phyloP scores from a whole-genome alignment of 495 filamentous ascomycete genomes.

The Penicillium salamii region DNA sequence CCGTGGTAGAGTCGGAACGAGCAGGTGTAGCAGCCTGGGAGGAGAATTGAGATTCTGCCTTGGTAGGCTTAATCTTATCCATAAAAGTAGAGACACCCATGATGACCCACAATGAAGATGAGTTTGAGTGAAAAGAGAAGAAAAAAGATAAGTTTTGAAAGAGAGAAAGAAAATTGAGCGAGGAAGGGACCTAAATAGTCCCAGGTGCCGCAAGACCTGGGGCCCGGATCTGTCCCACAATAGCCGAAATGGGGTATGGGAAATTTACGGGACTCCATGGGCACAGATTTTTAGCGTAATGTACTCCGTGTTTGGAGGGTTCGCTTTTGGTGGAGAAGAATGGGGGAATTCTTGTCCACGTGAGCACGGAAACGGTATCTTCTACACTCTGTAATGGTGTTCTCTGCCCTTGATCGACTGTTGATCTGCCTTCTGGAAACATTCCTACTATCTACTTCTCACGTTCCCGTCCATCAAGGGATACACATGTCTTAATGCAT shows the following conservation, averaged over 20 bases:
- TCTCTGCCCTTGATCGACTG: too few relatives aligned
- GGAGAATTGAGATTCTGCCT: slow-evolving; percentile 27
- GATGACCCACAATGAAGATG: slow-evolving; percentile 12
- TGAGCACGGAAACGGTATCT: slow-evolving; percentile 1
- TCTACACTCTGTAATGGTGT: not conserved
- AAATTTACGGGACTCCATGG: slow-evolving; percentile 27
- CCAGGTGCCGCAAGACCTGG: slow-evolving; percentile 13
- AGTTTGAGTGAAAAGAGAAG: slow-evolving; percentile 9
- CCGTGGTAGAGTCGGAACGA: slow-evolving; percentile 30
- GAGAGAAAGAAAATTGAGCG: slow-evolving; percentile 5
- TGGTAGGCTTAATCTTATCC: slow-evolving; percentile 30
- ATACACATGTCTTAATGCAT: not conserved
- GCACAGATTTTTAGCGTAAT: slow-evolving; percentile 8
- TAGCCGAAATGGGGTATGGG: slow-evolving; percentile 21
- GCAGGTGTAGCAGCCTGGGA: slow-evolving; percentile 38
- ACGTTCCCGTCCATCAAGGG: too few relatives aligned
- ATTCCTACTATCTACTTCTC: too few relatives aligned
- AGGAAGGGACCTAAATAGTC: slow-evolving; percentile 21
- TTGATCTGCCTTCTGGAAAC: too few relatives aligned
- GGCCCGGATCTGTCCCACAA: slow-evolving; percentile 39
- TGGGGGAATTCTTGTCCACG: slow-evolving; percentile 3
- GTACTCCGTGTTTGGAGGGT: slow-evolving; percentile 20
- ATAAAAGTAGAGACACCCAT: slow-evolving; percentile 40
- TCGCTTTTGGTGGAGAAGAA: slow-evolving; percentile 19
- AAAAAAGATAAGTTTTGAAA: slow-evolving; percentile 4